Evolutionary conservation across 768 basidiomycete genomes (phyloP), one percentile per base, ranked within the genome.

Genomic region (Xerocomellus amylosporus): DNA sequence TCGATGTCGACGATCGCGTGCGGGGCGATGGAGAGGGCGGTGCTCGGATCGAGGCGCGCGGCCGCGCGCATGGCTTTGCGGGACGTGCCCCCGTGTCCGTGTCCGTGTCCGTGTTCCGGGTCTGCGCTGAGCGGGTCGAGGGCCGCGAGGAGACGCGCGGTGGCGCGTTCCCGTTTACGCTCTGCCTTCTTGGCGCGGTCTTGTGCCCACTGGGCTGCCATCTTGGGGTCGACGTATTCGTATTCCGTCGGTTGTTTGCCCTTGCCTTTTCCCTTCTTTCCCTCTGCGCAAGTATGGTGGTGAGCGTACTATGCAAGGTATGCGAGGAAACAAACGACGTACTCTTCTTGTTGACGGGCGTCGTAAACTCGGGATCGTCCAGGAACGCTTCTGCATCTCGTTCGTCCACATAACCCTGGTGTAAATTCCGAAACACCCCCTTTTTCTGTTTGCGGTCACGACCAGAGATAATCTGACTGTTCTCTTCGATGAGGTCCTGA

Each of bases 151-250:
- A 86, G 72, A 12, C 81, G 81, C 15, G 79, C 83, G 4, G 79
- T 69, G 1, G 75, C 79, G 1, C 92, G 85, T 15, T 79, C 75
- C 2, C 74, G 78, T 67, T 92, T 96, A 64, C 75, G 68, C 53
- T 85, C 84, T 0, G 91, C 91, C 67, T 97, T 98, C 74, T 85
- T 88, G 48, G 76, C 73, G 2, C 93, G 90, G 65, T 98, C 95
- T 44, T 80, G 79, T 42, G 83, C 81, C 93, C 93, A 97, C 54
- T 84, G 85, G 0, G 72, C 79, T 49, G 75, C 77, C 9, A 97
- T 76, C 7, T 84, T 78, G 2, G 73, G 61, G 0, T 89, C 82
- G 12, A 88, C n/a, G n/a, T n/a, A n/a, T n/a, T n/a, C 61, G 43
- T 75, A 6, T 3, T 39, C 46, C 28, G n/a, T 31, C 2, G 13